Conservation (phyloP, 495 filamentous ascomycete species). For the Friedmanniomyces simplex region DNA sequence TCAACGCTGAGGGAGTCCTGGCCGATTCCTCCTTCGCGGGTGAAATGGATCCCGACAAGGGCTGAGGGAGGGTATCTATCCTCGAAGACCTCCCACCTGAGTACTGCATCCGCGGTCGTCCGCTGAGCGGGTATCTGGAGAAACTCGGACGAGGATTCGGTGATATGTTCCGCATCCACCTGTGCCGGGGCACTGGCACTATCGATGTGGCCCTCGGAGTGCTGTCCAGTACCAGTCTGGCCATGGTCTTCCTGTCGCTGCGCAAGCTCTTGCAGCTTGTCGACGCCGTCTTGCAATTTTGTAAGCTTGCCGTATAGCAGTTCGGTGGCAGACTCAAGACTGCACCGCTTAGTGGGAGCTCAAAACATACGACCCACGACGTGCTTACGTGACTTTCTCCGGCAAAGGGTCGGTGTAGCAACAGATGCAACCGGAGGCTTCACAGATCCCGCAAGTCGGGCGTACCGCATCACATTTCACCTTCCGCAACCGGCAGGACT, state of each 20-base stretch:
- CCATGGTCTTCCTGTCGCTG: too few relatives aligned
- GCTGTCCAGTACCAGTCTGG: background rate
- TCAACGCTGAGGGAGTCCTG: background rate
- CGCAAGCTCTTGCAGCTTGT: background rate
- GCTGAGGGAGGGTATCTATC: too few relatives aligned
- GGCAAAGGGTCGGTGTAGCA: slow-evolving; percentile 5
- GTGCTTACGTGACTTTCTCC: slow-evolving; percentile 6
- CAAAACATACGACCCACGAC: background rate
- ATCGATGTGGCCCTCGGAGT: background rate
- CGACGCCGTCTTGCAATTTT: slow-evolving; percentile 1
- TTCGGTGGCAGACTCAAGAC: slow-evolving; percentile 7
- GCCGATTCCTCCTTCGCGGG: background rate
- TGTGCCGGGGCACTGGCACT: too few relatives aligned
- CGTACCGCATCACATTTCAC: slow-evolving; percentile 13
- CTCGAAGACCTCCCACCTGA: background rate
- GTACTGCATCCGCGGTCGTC: background rate
- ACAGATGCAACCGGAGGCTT: background rate
- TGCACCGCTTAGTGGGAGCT: background rate
- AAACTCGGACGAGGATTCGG: background rate
- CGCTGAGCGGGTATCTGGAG: background rate
- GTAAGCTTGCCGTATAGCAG: slow-evolving; percentile 7
- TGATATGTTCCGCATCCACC: background rate
- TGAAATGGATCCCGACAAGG: too few relatives aligned
- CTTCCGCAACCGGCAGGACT: slow-evolving; percentile 11
- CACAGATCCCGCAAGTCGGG: slow-evolving; percentile 8